Base-by-base conservation (phyloP, 139 green algal species). In the Tetradesmus obliquus region DNA sequence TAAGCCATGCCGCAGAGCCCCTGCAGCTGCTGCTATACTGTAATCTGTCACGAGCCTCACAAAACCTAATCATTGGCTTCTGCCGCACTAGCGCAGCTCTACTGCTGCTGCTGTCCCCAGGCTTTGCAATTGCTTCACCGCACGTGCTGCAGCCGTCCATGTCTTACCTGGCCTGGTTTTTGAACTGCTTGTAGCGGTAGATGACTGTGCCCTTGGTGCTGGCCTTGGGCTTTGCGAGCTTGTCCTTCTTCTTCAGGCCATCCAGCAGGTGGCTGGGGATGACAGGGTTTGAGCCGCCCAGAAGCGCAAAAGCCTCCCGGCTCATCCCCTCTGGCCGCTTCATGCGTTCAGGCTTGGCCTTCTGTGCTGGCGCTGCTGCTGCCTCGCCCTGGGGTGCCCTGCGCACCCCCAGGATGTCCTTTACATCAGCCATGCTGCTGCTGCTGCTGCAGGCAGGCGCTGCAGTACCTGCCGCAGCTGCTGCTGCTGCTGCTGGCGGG, bases 261-360 rank as follows among this genome's bases (percentile, higher is more conserved):
- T 92, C 94, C 51, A 95, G 89, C 58, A 98, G 91, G 60, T 97
- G 93, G 13, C 94, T 95, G 4, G 96, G 95, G 3, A 97, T 95
- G 62, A 99, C 96, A 17, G 97, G 97, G 88, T 99, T 97, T 53
- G 94, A 95, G 57, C 92, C 93, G 32, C 96, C 96, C 51, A 99
- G 91, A 84, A 99, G 92, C 10, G 97, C 97, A 91, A 98, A 99
- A 0, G 97, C 97, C 89, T 99, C 97, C 4, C 97, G 93, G 91
- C 94, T 97, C 93, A 96, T 98, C 84, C 97, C 97, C 79, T 98
- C 95, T 55, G 97, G 97, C 10, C 95, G 93, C 92, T 98, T 97
- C 54, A 94, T 91, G 87, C 97, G 97, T n/a, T 96, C 90, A 76
- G 94, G 91, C 90, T 96, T 96, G 13, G 85, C 80, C 82, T 95